Evolutionary conservation across 2,329 filamentous ascomycete genomes (phyloP).

Genomic region (Aschersonia sp.): DNA sequence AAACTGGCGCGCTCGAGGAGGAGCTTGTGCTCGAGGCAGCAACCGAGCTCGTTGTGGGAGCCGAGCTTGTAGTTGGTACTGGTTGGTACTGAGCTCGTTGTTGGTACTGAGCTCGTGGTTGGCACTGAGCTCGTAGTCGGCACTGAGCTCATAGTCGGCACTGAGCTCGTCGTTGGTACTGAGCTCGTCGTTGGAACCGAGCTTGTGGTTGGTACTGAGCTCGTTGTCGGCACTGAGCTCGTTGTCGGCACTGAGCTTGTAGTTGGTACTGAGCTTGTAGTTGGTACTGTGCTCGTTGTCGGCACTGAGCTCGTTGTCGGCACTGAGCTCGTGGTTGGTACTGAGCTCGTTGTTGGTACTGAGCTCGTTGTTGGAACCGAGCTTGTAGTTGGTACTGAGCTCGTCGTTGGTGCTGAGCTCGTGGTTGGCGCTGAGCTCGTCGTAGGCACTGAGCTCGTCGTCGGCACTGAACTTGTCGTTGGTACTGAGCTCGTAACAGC

Average conservation of each 20-base stretch:
- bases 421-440: background rate
- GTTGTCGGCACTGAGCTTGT: background rate
- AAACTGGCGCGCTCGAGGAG: background rate
- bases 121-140: background rate
- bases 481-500: no score
- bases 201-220: background rate
- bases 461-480: background rate
- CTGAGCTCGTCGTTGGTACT: background rate
- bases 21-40: conserved; percentile 1
- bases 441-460: background rate
- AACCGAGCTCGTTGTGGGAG: background rate
- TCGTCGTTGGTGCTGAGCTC: background rate
- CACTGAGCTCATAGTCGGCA: background rate
- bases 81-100: background rate
- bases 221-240: background rate
- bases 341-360: background rate
- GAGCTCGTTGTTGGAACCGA: background rate
- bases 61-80: background rate
- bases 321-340: background rate
- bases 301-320: background rate
- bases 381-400: background rate
- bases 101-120: background rate
- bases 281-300: background rate
- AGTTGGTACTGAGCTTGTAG: background rate
- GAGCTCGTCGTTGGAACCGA: background rate